Evolutionary conservation across 805 yeast genomes (phyloP), one percentile per base, ranked within the genome.

Genomic region (Lipomyces kockii): DNA sequence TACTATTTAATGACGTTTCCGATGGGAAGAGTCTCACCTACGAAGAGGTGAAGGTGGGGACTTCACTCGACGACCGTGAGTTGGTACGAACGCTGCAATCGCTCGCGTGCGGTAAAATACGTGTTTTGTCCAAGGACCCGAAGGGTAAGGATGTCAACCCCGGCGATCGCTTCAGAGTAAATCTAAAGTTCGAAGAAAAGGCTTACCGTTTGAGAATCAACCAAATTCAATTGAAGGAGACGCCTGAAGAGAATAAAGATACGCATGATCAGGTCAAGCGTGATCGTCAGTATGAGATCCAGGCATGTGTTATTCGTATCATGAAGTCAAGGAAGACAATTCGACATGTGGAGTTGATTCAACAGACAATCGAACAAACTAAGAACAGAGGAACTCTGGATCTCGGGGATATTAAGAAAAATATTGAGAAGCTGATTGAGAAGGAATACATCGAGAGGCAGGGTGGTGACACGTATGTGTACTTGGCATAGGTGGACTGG

Each of bases 231-330:
- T 61, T 69, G 52, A 68, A 68, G 64, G 71, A 72, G 64, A 67
- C 72, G n/a, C 69, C 71, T 20, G 71, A 69, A 60, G 74, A 71
- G 65, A 61, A 66, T 58, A 67, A 70, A 56, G 63, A 66, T 34
- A 68, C 68, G 11, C 74, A 66, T 46, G 73, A 71, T 32, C 66
- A 72, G 58, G 76, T 76, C 25, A 60, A 58, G 20, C 72, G 75
- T 0, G 80, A 78, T 59, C 73, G 80, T 6, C 73, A 70, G 51
- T 73, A 70, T 71, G 80, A 78, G 65, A 72, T 76, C 35, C 78
- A 75, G 63, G 80, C 79, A 9, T 74, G 77, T 1, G 69, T 77
- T 11, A 67, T 75, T n/a, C 71, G 80, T 2, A 71, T 77, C 54
- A 75, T 77, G 78, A 77, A 77, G 70, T 64, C 76, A 11, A 60